Conservation (phyloP, 495 filamentous ascomycete species). For the Aspergillus heteromorphus region DNA sequence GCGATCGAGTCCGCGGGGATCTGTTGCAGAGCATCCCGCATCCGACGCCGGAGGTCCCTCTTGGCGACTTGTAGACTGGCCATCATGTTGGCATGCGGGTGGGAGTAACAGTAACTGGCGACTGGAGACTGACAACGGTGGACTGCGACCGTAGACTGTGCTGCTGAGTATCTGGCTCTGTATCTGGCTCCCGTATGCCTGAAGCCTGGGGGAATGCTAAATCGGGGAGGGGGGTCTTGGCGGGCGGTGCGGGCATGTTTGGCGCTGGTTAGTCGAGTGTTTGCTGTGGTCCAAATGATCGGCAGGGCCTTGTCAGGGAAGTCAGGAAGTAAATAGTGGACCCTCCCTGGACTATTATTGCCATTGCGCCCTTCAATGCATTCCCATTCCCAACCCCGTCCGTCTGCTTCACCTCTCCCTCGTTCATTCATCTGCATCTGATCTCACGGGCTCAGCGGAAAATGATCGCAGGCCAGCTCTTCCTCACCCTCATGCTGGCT, state of each 20-base stretch:
- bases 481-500: slow-evolving; percentile 16
- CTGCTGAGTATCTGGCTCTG: no score
- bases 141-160: no score
- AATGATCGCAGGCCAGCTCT: slow-evolving; percentile 16
- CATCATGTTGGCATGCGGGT: slow-evolving; percentile 26
- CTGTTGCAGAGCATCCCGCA: slow-evolving; percentile 57
- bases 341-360: no score
- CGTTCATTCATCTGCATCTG: not conserved
- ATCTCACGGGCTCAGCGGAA: not conserved
- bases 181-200: no score
- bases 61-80: slow-evolving; percentile 59
- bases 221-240: not conserved
- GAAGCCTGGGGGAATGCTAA: not conserved
- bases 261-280: slow-evolving; percentile 8
- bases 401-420: not conserved
- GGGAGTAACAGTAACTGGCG: slow-evolving; percentile 1
- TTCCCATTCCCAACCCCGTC: not conserved
- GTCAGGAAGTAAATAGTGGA: no score
- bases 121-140: no score
- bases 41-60: slow-evolving; percentile 62
- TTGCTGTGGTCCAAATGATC: no score
- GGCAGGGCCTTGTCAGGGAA: slow-evolving; percentile 10
- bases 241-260: slow-evolving; percentile 2
- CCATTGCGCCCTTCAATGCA: slow-evolving; percentile 9
- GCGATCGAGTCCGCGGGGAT: slow-evolving; percentile 53